Conservation (phyloP, 306 rosid genomes). For the Begonia fuchsioides region DNA sequence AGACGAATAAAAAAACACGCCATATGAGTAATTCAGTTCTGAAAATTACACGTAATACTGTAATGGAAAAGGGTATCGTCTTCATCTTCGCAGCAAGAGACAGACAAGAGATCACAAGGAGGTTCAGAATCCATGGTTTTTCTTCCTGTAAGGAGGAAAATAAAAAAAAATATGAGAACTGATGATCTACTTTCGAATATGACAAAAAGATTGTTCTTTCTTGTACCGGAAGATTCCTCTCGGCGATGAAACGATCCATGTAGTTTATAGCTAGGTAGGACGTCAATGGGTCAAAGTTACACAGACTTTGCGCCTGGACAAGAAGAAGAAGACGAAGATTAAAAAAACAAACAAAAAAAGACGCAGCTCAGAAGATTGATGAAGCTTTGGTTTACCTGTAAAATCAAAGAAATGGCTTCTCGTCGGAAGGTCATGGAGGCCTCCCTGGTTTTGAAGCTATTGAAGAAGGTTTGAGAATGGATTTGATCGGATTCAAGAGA, state of each 20-base stretch:
- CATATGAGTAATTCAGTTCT: neutral
- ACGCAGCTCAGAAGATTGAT: neutral
- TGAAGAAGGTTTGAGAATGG: constrained; percentile 18
- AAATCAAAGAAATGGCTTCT: constrained; percentile 39
- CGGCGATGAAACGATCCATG: constrained; percentile 47
- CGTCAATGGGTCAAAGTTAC: constrained; percentile 39
- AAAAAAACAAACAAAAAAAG: neutral
- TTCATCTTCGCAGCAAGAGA: constrained; percentile 69
- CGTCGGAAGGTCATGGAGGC: constrained; percentile 18
- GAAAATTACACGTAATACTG: constrained; percentile 29
- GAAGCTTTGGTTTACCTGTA: constrained; percentile 28
- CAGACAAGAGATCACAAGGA: constrained; percentile 31
- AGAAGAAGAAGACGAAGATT: neutral
- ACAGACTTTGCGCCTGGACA: constrained; percentile 28
- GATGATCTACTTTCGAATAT: neutral
- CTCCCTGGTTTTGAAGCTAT: constrained; percentile 16
- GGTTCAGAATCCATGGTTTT: constrained; percentile 45
- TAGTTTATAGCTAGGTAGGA: constrained; percentile 58
- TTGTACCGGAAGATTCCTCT: constrained; percentile 40
- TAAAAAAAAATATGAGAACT: neutral
- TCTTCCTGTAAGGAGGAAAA: constrained; percentile 28
- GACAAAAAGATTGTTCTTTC: neutral
- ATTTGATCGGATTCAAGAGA: constrained; percentile 49
- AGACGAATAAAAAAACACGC: neutral
- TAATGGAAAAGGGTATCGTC: constrained; percentile 25